These are phyloP conservation scores for Postia placenta DNA, from an alignment of 768 basidiomycete species.

Conservation along the genomic window DNA sequence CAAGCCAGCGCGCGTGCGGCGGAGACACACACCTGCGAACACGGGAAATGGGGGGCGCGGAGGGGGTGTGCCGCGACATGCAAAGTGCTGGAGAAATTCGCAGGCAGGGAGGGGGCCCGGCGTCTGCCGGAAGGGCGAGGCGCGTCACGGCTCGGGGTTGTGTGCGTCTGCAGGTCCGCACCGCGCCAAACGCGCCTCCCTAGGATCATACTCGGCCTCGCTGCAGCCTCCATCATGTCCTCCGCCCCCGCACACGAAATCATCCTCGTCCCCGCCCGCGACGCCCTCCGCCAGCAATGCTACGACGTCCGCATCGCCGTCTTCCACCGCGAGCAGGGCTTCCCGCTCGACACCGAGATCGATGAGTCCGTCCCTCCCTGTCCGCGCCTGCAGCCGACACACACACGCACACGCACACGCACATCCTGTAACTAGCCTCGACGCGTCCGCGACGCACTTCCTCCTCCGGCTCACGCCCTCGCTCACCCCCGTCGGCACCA, in stretches of 20 bases:
- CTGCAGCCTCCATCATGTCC: too few species aligned
- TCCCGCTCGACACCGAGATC: slow-evolving; percentile 67
- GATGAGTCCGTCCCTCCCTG: slow-evolving; percentile 49
- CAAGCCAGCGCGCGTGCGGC: neutral
- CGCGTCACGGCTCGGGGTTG: slow-evolving; percentile 4
- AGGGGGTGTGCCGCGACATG: slow-evolving; percentile 12
- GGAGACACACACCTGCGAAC: slow-evolving; percentile 8
- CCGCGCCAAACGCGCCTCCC: neutral
- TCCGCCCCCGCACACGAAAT: slow-evolving; percentile 54
- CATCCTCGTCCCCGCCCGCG: slow-evolving; percentile 37
- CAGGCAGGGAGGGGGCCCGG: neutral
- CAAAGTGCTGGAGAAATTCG: slow-evolving; percentile 9
- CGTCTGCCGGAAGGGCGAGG: slow-evolving; percentile 2
- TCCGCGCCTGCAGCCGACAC: slow-evolving; percentile 7
- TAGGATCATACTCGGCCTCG: neutral
- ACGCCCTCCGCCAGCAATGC: slow-evolving; percentile 57
- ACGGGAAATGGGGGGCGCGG: slow-evolving; percentile 8
- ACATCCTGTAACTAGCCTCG: slow-evolving; percentile 51
- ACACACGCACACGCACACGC: slow-evolving; percentile 7
- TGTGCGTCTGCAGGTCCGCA: slow-evolving; percentile 1
- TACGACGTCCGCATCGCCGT: slow-evolving; percentile 54
- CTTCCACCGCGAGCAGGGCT: slow-evolving; percentile 62
- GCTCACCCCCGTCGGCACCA: slow-evolving; percentile 61
- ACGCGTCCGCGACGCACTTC: slow-evolving; percentile 62
- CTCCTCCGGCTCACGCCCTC: slow-evolving; percentile 63